Base-by-base conservation (phyloP, 192 early-diverging fungal species). In the Phlyctochytrium bullatum region DNA sequence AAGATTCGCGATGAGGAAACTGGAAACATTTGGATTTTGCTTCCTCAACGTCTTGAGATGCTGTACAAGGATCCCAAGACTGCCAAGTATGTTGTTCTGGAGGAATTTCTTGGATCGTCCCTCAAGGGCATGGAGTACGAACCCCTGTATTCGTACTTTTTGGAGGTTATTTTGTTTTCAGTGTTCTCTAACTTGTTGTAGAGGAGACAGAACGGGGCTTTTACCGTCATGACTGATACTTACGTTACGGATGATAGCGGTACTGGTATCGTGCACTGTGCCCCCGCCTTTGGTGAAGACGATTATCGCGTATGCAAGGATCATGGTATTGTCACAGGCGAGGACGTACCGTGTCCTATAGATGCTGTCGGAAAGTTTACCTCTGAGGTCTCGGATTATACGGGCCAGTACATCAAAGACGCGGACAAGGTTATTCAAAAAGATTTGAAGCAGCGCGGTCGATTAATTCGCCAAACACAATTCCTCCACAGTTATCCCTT, bases 281-380 rank as follows among this genome's bases (percentile, higher is more conserved):
- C 97, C 28, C 97, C 97, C 14, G 96, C 88, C 25, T 99, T 95
- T 84, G 97, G 97, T 78, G 97, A 98, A 77, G 97, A 99, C 84
- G 97, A 99, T 88, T 93, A 91, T 82, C 93, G 97, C 63, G 90
- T 98, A 33, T 94, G 92, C 75, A 67, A 91, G n/a, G 84, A 76
- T 31, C 60, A 93, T 67, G 85, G 84, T 28, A 87, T 98, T 65
- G 87, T 98, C 62, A 83, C 86, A 12, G 82, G 83, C 2, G 96
- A 93, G 75, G 86, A 86, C 64, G 71, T 97, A 33, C 95, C 95
- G 12, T 95, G 87, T 74, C 97, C 97, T 23, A 84, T 99, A 59
- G 86, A 96, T 63, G 93, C 93, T 54, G 77, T 80, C 47, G 97
- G 97, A 56, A 68, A 70, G 34, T 93, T 95, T 73, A 93, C 91